Conservation (phyloP, 1,139 yeast genomes). For the Maudiozyma humilis region DNA sequence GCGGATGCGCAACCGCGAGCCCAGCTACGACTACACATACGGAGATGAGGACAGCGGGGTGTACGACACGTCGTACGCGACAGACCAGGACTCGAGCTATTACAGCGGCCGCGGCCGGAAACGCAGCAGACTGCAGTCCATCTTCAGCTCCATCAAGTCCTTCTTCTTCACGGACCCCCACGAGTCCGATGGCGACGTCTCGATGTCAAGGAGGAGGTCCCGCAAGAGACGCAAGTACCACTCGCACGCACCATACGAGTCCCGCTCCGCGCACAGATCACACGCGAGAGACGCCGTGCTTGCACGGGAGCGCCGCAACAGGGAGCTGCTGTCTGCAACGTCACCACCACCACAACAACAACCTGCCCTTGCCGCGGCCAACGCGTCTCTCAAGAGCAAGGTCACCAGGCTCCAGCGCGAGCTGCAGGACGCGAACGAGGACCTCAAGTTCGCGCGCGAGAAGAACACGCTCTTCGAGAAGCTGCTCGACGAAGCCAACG, state of each 20-base stretch:
- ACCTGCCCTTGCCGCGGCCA: neutral
- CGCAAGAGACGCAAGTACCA: conserved; percentile 3
- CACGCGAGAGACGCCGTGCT: conserved; percentile 4
- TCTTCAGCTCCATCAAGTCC: conserved; percentile 4
- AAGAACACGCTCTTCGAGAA: conserved; percentile 26
- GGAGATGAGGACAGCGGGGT: neutral
- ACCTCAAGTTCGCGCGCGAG: conserved; percentile 38
- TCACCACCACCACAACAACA: neutral
- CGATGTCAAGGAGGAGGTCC: conserved; percentile 1
- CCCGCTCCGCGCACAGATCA: too few species aligned
- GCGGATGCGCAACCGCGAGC: too few species aligned
- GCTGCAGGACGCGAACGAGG: conserved; percentile 56
- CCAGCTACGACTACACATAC: neutral
- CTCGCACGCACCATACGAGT: too few species aligned
- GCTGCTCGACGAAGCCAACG: conserved; percentile 28
- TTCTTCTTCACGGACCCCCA: conserved; percentile 1
- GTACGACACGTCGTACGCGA: neutral
- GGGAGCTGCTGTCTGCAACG: conserved; percentile 1
- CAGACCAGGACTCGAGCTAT: too few species aligned
- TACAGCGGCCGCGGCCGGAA: neutral
- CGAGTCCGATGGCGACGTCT: neutral
- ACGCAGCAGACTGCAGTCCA: neutral
- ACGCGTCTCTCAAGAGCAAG: conserved; percentile 20
- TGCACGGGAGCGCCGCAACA: conserved; percentile 4
- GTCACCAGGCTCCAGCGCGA: conserved; percentile 48